These are phyloP conservation scores for Cercospora berteroae DNA, from an alignment of 2,329 filamentous ascomycete species.

Conservation along the genomic window DNA sequence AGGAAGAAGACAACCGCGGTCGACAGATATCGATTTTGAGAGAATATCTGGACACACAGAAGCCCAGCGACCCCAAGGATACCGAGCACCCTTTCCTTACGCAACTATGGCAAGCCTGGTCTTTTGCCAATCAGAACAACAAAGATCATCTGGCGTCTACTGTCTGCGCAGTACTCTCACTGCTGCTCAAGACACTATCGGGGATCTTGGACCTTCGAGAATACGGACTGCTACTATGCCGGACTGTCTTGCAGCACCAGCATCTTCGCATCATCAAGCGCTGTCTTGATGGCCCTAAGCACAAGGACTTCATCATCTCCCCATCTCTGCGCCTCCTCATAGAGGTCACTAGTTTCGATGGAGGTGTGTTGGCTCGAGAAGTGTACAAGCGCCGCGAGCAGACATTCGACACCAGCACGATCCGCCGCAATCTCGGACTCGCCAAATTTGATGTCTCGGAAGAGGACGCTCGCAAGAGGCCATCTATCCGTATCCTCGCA, in stretches of 20 bases:
- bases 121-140: slow-evolving; percentile 73
- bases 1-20: slow-evolving; percentile 51
- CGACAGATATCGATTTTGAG: slow-evolving; percentile 59
- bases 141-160: slow-evolving; percentile 79
- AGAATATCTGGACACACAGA: slow-evolving; percentile 66
- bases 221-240: slow-evolving; percentile 74
- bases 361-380: slow-evolving; percentile 72
- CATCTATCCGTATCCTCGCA: slow-evolving; percentile 79
- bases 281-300: slow-evolving; percentile 74
- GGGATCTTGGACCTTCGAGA: slow-evolving; percentile 69
- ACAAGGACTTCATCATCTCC: slow-evolving; percentile 84
- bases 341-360: slow-evolving; percentile 82
- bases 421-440: slow-evolving; percentile 79
- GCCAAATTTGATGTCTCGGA: slow-evolving; percentile 51
- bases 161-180: slow-evolving; percentile 74
- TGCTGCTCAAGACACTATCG: slow-evolving; percentile 77
- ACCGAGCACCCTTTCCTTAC: slow-evolving; percentile 64
- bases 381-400: slow-evolving; percentile 71
- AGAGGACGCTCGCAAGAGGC: slow-evolving; percentile 63
- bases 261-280: slow-evolving; percentile 78
- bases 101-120: slow-evolving; percentile 86
- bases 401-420: slow-evolving; percentile 67
- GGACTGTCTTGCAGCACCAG: slow-evolving; percentile 74
- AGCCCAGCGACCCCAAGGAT: slow-evolving; percentile 50
- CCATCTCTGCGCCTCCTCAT: slow-evolving; percentile 81